These are phyloP conservation scores for Incumbomyces delicatus DNA, from an alignment of 2,329 filamentous ascomycete species.

Conservation along the genomic window DNA sequence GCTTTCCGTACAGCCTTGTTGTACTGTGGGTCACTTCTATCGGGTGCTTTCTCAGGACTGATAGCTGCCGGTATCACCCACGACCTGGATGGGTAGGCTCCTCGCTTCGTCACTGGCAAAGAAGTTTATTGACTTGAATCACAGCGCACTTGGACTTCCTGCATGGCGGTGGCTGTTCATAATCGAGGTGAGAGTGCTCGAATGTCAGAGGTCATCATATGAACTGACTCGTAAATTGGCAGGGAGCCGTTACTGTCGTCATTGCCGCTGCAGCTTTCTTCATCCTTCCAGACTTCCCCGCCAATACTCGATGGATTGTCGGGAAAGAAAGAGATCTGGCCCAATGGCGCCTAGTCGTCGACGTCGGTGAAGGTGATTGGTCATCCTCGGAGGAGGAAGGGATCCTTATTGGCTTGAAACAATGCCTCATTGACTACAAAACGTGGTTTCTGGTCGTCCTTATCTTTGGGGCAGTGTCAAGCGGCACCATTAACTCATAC, in stretches of 20 bases:
- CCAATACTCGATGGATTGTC: slow-evolving; percentile 50
- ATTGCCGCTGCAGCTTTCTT: slow-evolving; percentile 33
- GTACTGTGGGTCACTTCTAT: slow-evolving; percentile 51
- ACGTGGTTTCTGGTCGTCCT: slow-evolving; percentile 47
- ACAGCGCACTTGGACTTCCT: slow-evolving; percentile 32
- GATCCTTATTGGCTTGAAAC: slow-evolving; percentile 40
- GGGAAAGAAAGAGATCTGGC: slow-evolving; percentile 50
- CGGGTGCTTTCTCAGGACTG: slow-evolving; percentile 50
- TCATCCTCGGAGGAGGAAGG: slow-evolving; percentile 46
- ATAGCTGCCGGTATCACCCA: slow-evolving; percentile 44
- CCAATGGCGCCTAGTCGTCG: slow-evolving; percentile 52
- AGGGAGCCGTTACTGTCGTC: slow-evolving; percentile 36
- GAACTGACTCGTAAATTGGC: too few relatives aligned
- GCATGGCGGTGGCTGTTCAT: slow-evolving; percentile 55
- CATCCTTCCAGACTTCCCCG: slow-evolving; percentile 58
- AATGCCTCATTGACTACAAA: slow-evolving; percentile 50
- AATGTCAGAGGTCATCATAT: too few relatives aligned
- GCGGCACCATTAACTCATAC: slow-evolving; percentile 5
- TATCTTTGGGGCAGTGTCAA: slow-evolving; percentile 13
- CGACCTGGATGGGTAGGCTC: too few relatives aligned
- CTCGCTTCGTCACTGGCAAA: too few relatives aligned
- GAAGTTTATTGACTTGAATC: too few relatives aligned
- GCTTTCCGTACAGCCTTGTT: slow-evolving; percentile 49
- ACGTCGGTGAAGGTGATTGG: slow-evolving; percentile 57
- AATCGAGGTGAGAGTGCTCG: too few relatives aligned